phyloP scores from a whole-genome alignment of 192 early-diverging fungal genomes.

The Rhizoclosmatium sp. region DNA sequence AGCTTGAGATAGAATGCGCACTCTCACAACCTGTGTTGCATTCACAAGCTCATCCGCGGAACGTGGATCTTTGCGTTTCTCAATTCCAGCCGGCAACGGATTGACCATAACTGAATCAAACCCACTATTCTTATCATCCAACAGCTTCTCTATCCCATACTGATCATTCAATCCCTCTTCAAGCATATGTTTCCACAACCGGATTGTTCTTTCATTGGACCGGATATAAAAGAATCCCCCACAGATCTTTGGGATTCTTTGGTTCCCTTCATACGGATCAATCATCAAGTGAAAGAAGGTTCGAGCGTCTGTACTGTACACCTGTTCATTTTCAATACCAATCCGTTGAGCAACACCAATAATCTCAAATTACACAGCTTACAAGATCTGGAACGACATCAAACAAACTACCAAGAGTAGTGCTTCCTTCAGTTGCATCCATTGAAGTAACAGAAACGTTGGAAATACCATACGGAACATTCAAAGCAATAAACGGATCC shows the following conservation, averaged over 20 bases:
- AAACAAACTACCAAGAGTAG: neutral
- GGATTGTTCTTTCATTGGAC: neutral
- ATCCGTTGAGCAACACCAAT: too few relatives aligned
- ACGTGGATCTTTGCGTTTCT: neutral
- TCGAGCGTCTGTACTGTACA: slow-evolving; percentile 32
- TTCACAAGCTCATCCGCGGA: neutral
- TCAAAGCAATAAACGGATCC: slow-evolving; percentile 19
- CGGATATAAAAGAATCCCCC: slow-evolving; percentile 33
- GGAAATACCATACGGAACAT: slow-evolving; percentile 15
- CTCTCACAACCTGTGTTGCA: neutral
- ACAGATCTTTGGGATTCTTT: slow-evolving; percentile 28
- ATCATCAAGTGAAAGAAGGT: slow-evolving; percentile 11
- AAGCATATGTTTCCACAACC: slow-evolving; percentile 1
- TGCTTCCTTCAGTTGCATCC: neutral
- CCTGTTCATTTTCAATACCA: neutral
- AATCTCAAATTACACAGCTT: neutral
- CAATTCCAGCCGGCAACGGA: slow-evolving; percentile 18
- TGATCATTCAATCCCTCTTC: slow-evolving; percentile 18
- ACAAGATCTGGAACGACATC: too few relatives aligned
- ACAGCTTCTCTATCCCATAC: slow-evolving; percentile 22
- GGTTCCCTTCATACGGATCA: slow-evolving; percentile 29
- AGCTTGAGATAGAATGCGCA: slow-evolving; percentile 21
- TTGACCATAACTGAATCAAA: slow-evolving; percentile 20
- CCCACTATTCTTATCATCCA: neutral
- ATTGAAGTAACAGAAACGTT: too few relatives aligned